These are phyloP conservation scores for Astrephomene gubernaculifera DNA, from an alignment of 139 green algal genomes.

Conservation along the genomic window DNA sequence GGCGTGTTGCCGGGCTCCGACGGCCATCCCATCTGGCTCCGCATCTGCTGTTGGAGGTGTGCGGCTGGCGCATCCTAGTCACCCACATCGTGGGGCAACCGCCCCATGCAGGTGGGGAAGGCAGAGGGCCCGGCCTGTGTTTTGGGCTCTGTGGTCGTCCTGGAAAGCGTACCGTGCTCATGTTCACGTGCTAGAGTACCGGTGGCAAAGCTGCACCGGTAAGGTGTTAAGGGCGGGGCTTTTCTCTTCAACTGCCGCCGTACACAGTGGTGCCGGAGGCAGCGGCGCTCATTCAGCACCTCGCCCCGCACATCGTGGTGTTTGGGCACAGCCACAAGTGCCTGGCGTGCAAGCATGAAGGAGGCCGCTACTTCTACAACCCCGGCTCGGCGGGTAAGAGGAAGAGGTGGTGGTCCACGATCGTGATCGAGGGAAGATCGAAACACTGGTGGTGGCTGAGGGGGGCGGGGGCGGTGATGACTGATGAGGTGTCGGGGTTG, in stretches of 20 bases:
- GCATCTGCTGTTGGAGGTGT: conserved; percentile 20
- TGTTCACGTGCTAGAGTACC: background rate
- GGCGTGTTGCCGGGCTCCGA: too few species aligned
- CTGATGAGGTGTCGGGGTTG: background rate
- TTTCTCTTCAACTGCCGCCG: background rate
- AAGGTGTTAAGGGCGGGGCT: background rate
- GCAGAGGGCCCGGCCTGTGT: background rate
- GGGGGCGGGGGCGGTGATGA: too few species aligned
- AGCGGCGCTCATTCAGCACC: conserved; percentile 17
- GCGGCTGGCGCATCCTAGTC: conserved; percentile 53
- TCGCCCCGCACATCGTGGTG: conserved; percentile 51
- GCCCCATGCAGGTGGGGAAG: conserved; percentile 25
- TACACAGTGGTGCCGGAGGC: conserved; percentile 26
- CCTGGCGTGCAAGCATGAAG: background rate
- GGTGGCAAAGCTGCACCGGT: background rate
- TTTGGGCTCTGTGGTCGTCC: background rate
- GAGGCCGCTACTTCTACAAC: conserved; percentile 48
- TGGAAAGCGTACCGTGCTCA: background rate
- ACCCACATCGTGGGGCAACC: conserved; percentile 47
- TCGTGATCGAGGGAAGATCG: too few species aligned
- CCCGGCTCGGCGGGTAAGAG: conserved; percentile 52
- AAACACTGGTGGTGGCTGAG: too few species aligned
- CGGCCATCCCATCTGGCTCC: too few species aligned
- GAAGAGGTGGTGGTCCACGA: background rate
- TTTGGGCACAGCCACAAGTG: conserved; percentile 61